These are phyloP conservation scores for Cladosporium halotolerans DNA, from an alignment of 2,329 filamentous ascomycete species.

Conservation along the genomic window DNA sequence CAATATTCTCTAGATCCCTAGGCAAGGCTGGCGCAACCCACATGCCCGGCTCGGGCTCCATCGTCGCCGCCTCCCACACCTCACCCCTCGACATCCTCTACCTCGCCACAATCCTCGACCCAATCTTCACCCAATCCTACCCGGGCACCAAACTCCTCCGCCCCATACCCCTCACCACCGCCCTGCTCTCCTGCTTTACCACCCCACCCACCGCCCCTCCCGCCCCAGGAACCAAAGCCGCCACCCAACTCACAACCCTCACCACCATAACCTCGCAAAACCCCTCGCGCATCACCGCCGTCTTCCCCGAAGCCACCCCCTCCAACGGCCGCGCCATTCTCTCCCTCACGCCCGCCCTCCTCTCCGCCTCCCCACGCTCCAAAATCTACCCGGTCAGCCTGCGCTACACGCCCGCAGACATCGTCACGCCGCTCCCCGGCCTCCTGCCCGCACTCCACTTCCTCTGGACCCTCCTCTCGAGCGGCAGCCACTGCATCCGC, in stretches of 20 bases:
- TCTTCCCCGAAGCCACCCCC: constrained; percentile 91
- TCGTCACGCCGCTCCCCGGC: constrained; percentile 82
- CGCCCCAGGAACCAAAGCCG: constrained; percentile 15
- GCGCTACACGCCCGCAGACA: constrained; percentile 79
- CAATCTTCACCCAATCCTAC: constrained; percentile 83
- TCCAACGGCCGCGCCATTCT: constrained; percentile 90
- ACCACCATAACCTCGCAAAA: constrained; percentile 55
- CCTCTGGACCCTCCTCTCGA: constrained; percentile 77
- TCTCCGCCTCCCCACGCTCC: constrained; percentile 58
- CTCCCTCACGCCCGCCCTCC: constrained; percentile 70
- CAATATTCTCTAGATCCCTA: constrained; percentile 48
- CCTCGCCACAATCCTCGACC: constrained; percentile 91
- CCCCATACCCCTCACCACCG: constrained; percentile 68
- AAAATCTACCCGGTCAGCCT: constrained; percentile 88
- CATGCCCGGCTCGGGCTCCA: constrained; percentile 69
- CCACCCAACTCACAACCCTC: constrained; percentile 32
- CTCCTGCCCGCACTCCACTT: constrained; percentile 57
- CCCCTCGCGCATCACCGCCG: constrained; percentile 69
- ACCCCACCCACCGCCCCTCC: constrained; percentile 23
- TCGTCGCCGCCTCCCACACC: constrained; percentile 88
- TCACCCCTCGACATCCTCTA: constrained; percentile 91
- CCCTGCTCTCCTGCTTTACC: constrained; percentile 55
- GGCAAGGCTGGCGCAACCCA: constrained; percentile 59
- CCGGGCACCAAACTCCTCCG: constrained; percentile 65
- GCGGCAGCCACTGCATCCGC: constrained; percentile 80